Percentiles rank a stretch among this genome's conserved stretches.
Evolutionary conservation across 441 rosid species (phyloP).

Genomic region (Pelargonium australe): DNA sequence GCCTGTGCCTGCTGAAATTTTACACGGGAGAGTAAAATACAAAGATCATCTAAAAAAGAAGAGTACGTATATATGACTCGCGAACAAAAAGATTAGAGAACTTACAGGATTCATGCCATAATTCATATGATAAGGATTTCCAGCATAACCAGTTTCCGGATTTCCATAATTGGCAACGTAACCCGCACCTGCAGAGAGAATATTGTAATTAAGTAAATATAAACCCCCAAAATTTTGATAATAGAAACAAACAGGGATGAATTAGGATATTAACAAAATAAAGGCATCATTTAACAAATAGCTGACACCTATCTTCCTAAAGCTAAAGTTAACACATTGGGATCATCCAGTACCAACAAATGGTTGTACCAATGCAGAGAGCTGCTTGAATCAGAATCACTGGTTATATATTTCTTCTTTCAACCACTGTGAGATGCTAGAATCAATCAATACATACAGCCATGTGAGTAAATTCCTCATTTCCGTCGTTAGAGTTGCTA

Average conservation of each 20-base stretch:
- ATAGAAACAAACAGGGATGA: background rate
- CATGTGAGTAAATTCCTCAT: background rate
- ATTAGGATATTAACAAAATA: background rate
- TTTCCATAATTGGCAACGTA: slow-evolving; percentile 52
- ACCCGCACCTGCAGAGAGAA: slow-evolving; percentile 40
- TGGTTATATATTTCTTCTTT: background rate
- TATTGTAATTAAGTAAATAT: background rate
- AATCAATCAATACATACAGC: background rate
- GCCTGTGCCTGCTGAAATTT: slow-evolving; percentile 47
- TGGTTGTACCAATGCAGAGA: background rate
- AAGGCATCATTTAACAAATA: background rate
- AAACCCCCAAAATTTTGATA: background rate
- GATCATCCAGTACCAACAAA: background rate
- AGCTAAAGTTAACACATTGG: background rate
- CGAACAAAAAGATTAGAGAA: slow-evolving; percentile 7
- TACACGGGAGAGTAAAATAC: slow-evolving; percentile 3
- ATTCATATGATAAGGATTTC: slow-evolving; percentile 52
- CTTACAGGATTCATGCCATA: slow-evolving; percentile 85
- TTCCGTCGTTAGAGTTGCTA: background rate
- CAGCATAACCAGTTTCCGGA: slow-evolving; percentile 64
- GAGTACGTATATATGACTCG: background rate
- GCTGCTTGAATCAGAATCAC: background rate
- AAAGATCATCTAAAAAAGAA: background rate
- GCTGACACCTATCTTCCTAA: background rate
- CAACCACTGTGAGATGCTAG: background rate